A percentile compares a stretch with the other conserved stretches of the same genome.
Evolutionary conservation across 2,329 filamentous ascomycete genomes (phyloP).

Genomic region (Colletotrichum viniferum): DNA sequence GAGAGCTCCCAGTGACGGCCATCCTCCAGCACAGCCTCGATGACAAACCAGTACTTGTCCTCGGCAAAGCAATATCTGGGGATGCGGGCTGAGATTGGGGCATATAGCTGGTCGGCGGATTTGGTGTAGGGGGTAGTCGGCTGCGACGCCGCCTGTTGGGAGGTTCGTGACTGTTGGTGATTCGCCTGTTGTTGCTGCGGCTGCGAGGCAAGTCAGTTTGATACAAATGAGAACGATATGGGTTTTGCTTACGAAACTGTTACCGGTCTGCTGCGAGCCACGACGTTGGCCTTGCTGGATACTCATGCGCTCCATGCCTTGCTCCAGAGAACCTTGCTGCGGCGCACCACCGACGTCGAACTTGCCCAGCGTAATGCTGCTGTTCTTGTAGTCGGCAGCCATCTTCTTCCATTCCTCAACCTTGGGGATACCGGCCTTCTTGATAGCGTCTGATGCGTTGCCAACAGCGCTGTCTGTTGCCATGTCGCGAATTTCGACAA

Average conservation of each 20-base stretch:
- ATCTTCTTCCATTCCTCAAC: constrained; percentile 99
- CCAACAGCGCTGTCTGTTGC: constrained; percentile 80
- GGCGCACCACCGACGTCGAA: constrained; percentile 64
- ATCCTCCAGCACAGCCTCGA: constrained; percentile 89
- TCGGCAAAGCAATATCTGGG: constrained; percentile 95
- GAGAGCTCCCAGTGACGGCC: constrained; percentile 92
- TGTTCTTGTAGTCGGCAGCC: constrained; percentile 99
- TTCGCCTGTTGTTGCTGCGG: constrained; percentile 27
- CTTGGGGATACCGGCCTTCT: constrained; percentile 85
- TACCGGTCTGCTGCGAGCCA: constrained; percentile 44
- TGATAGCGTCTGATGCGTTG: constrained; percentile 85
- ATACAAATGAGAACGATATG: neutral
- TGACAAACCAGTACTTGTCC: constrained; percentile 98
- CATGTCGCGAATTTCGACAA: constrained; percentile 96
- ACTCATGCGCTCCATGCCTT: constrained; percentile 81
- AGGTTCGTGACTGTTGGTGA: constrained; percentile 26
- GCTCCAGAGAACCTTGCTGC: constrained; percentile 59
- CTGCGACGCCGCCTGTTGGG: constrained; percentile 36
- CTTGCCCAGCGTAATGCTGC: constrained; percentile 94
- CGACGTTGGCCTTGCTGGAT: constrained; percentile 59
- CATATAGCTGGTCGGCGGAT: constrained; percentile 63
- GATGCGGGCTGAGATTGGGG: constrained; percentile 83
- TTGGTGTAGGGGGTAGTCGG: constrained; percentile 47
- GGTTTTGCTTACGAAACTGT: constrained; percentile 49
- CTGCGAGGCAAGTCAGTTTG: neutral